A percentile compares a stretch with the other conserved stretches of the same genome.
phyloP scores from a whole-genome alignment of 495 filamentous ascomycete genomes.

The Physcia stellaris region DNA sequence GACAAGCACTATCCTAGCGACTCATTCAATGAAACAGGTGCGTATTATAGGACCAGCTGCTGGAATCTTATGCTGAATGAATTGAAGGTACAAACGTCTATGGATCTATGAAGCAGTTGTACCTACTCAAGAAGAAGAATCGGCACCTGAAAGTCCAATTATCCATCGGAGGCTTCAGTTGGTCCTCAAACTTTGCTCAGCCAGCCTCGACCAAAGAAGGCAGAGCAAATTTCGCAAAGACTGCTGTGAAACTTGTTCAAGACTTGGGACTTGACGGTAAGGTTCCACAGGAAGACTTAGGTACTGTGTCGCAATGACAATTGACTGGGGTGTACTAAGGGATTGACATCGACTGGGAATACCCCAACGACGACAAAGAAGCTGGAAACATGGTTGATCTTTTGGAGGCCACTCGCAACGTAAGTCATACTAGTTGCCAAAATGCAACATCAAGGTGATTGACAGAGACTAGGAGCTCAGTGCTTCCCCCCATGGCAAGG shows the following conservation, averaged over 20 bases:
- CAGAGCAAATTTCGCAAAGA: constrained; percentile 11
- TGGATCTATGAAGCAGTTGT: constrained; percentile 88
- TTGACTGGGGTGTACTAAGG: constrained; percentile 15
- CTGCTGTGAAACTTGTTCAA: constrained; percentile 13
- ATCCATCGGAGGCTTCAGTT: constrained; percentile 95
- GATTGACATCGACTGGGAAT: constrained; percentile 54
- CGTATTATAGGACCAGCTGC: not conserved
- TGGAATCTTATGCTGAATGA: not conserved
- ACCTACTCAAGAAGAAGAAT: constrained; percentile 75
- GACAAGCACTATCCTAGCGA: constrained; percentile 78
- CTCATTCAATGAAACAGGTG: constrained; percentile 42
- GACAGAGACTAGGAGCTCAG: constrained; percentile 46
- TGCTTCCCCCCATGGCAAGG: constrained; percentile 27
- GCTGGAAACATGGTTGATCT: constrained; percentile 59
- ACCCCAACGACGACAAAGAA: constrained; percentile 34
- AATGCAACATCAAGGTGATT: not conserved
- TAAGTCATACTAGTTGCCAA: constrained; percentile 7
- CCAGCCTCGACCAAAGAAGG: constrained; percentile 34
- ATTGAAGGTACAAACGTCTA: constrained; percentile 54
- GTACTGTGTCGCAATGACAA: not conserved
- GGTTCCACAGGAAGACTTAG: too few relatives aligned
- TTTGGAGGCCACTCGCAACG: constrained; percentile 48
- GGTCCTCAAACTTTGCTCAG: constrained; percentile 69
- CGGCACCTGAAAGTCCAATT: constrained; percentile 83
- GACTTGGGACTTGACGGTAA: constrained; percentile 16